Base-by-base conservation (phyloP, 495 filamentous ascomycete genomes). In the Hypoxylon fuscum region DNA sequence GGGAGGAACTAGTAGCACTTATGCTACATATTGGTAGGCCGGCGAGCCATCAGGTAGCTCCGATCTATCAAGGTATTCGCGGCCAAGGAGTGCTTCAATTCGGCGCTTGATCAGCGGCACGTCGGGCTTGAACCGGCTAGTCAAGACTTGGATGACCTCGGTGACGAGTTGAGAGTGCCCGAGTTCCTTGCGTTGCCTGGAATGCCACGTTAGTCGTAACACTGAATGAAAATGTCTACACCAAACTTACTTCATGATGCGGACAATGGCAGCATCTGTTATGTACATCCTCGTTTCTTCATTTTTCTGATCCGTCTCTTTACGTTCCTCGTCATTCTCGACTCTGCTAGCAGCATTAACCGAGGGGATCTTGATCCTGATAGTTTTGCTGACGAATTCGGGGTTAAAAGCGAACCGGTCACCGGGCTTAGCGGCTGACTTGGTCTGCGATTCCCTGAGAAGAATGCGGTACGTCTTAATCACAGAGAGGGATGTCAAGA, bases 211-310 rank as follows among this genome's bases (percentile, higher is more conserved):
- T 62, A 66, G 32, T 11, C 45, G 5, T 37, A 54, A 64, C 62
- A 34, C 27, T 25, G 29, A 35, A 8, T 32, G 8, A 15, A 6
- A 10, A 8, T 21, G 5, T 22, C 42, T 31, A 12, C 6, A n/a
- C n/a, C n/a, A n/a, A 10, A 81, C 85, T 66, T 83, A 96, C 93
- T 97, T 96, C 93, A 97, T 97, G 69, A 94, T 96, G 12, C 93
- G 81, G 32, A 99, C 96, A 53, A 99, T 78, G 4, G 92, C 92
- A 34, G 95, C 93, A 69, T 98, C 95, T 45, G 96, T 90, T 15
- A 86, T 83, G 38, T 88, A 87, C 9, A 81, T 86, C 15, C 95
- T 81, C 32, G 88, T 88, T 55, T 94, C 88, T 50, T 92, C 87
- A 66, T 93, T 93, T 70, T 91, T 93, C 67, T 90, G 87, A 73